A percentile compares a stretch with the other conserved stretches of the same genome.
These are phyloP conservation scores for Schwanniomyces etchellsii DNA, from an alignment of 1,139 yeast genomes.

Conservation along the genomic window DNA sequence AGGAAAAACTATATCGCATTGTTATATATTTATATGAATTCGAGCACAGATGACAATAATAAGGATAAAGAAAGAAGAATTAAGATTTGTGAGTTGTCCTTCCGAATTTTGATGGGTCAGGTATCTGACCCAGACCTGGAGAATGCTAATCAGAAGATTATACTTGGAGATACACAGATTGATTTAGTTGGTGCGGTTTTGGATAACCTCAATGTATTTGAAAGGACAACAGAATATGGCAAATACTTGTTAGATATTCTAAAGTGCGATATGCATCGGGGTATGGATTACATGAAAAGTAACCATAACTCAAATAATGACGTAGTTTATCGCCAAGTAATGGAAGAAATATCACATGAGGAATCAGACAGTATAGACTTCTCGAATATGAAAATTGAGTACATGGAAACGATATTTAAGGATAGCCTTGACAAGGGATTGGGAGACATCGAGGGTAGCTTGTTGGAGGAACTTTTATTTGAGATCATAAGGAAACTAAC, in stretches of 20 bases:
- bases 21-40: too few relatives aligned
- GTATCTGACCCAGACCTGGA: too few relatives aligned
- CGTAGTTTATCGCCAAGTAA: constrained; percentile 24
- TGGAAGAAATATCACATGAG: constrained; percentile 22
- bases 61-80: too few relatives aligned
- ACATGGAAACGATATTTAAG: constrained; percentile 25
- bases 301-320: constrained; percentile 21
- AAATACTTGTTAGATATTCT: constrained; percentile 25
- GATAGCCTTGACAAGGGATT: constrained; percentile 11
- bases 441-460: constrained; percentile 4
- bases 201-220: constrained; percentile 6
- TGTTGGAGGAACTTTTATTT: constrained; percentile 13
- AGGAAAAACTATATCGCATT: too few relatives aligned
- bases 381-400: constrained; percentile 21
- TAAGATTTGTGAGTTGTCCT: too few relatives aligned
- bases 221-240: constrained; percentile 12
- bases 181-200: constrained; percentile 11
- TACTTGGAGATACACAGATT: constrained; percentile 1
- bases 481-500: constrained; percentile 10
- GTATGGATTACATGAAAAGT: constrained; percentile 26
- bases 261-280: constrained; percentile 21
- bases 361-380: constrained; percentile 6
- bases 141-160: too few relatives aligned
- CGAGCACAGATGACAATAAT: too few relatives aligned
- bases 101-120: too few relatives aligned